Evolutionary conservation across 176 grass and related monocot species (phyloP).

Genomic region (Chrysopogon serrulatus): DNA sequence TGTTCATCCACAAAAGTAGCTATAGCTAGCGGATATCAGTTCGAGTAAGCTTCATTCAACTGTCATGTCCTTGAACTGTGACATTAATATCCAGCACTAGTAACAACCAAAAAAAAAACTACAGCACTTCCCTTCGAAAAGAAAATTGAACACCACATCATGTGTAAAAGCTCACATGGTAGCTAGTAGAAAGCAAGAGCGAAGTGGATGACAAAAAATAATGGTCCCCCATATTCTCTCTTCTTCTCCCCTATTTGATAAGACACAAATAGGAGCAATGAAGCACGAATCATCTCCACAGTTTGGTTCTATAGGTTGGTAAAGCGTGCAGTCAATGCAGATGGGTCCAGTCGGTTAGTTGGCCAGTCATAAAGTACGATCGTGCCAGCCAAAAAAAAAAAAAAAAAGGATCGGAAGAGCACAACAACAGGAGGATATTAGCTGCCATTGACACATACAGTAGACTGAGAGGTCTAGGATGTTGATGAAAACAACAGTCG

Average conservation of each 20-base stretch:
- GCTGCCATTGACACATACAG: slow-evolving; percentile 25
- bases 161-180: slow-evolving; percentile 13
- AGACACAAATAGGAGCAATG: slow-evolving; percentile 32
- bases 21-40: not conserved
- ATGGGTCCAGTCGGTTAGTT: slow-evolving; percentile 46
- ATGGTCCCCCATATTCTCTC: slow-evolving; percentile 37
- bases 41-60: not conserved
- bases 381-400: slow-evolving; percentile 25
- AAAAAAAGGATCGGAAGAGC: not conserved
- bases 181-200: slow-evolving; percentile 2
- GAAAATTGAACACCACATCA: not conserved
- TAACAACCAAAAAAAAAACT: not conserved
- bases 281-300: slow-evolving; percentile 37
- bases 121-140: not conserved
- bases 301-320: slow-evolving; percentile 46
- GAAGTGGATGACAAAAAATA: slow-evolving; percentile 20
- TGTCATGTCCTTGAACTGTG: not conserved
- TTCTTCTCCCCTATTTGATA: slow-evolving; percentile 32
- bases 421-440: slow-evolving; percentile 18
- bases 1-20: not conserved
- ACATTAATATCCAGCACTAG: not conserved
- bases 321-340: slow-evolving; percentile 49
- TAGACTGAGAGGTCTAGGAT: slow-evolving; percentile 23
- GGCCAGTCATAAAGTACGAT: slow-evolving; percentile 56
- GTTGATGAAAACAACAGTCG: slow-evolving; percentile 39